Percentiles rank a stretch among this genome's conserved stretches.
phyloP scores from a whole-genome alignment of 2,329 filamentous ascomycete genomes.

The Daldinia sp. region DNA sequence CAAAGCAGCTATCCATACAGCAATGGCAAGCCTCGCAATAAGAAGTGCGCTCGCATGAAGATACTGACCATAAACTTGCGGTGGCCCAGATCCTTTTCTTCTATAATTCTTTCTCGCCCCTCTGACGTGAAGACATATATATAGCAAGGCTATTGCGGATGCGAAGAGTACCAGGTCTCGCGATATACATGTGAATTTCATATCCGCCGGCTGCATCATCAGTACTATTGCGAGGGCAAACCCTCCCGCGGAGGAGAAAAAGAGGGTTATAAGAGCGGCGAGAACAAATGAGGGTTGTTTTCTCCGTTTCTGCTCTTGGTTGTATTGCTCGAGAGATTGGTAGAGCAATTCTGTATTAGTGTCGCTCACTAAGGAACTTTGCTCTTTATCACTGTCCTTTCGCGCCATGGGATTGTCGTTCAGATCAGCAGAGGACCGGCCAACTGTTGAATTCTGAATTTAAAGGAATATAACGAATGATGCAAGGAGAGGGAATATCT shows the following conservation, averaged over 20 bases:
- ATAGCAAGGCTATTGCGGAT: conserved; percentile 45
- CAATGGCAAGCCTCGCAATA: conserved; percentile 48
- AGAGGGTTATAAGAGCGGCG: conserved; percentile 47
- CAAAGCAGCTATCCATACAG: conserved; percentile 50
- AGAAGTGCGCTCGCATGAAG: conserved; percentile 51
- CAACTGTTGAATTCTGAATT: conserved; percentile 21
- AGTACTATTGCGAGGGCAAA: conserved; percentile 48
- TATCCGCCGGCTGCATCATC: conserved; percentile 42
- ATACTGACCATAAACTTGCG: conserved; percentile 49
- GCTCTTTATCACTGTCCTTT: conserved; percentile 29
- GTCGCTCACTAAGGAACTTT: conserved; percentile 36
- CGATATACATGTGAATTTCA: conserved; percentile 47
- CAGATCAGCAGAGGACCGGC: conserved; percentile 32
- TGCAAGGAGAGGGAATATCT: conserved; percentile 4
- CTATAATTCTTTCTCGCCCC: conserved; percentile 46
- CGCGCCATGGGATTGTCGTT: conserved; percentile 31
- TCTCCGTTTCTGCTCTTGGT: conserved; percentile 37
- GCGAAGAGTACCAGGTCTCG: conserved; percentile 52
- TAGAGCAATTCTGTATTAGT: conserved; percentile 43
- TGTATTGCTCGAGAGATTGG: conserved; percentile 46
- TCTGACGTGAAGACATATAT: conserved; percentile 49
- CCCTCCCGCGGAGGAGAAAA: conserved; percentile 49
- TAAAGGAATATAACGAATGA: conserved; percentile 6
- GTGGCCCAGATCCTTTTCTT: conserved; percentile 42
- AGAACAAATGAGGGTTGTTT: conserved; percentile 48